Evolutionary conservation across 176 grass and related monocot species (phyloP).

Genomic region (Poa pratensis): DNA sequence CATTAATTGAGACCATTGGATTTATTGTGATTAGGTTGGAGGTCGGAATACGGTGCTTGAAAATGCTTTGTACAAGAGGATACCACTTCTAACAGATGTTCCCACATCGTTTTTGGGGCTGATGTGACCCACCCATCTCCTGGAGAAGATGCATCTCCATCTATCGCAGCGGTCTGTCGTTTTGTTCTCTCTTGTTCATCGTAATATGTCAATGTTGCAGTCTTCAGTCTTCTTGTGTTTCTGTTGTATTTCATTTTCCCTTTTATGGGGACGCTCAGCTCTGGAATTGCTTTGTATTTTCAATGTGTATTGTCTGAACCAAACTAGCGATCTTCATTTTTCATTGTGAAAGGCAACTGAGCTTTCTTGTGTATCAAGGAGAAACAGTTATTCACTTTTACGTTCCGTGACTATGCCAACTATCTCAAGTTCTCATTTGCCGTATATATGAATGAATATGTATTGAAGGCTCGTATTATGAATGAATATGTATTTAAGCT

Average conservation of each 20-base stretch:
- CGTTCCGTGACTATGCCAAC: not conserved
- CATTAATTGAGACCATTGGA: not conserved
- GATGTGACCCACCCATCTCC: slow-evolving; percentile 82
- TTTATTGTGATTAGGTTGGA: slow-evolving; percentile 51
- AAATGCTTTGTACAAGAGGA: slow-evolving; percentile 56
- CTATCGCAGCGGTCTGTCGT: slow-evolving; percentile 67
- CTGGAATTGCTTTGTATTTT: not conserved
- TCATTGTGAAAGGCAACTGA: not conserved
- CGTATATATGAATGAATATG: not conserved
- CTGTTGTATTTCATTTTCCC: not conserved
- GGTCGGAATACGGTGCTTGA: slow-evolving; percentile 72
- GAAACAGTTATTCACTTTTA: not conserved
- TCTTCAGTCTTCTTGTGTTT: not conserved
- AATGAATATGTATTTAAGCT: not conserved
- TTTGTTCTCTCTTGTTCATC: not conserved
- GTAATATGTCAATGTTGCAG: not conserved
- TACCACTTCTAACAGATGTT: slow-evolving; percentile 59
- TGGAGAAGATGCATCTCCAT: slow-evolving; percentile 70
- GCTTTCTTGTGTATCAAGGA: not conserved
- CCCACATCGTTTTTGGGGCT: slow-evolving; percentile 83
- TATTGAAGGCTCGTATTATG: not conserved
- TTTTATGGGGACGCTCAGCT: not conserved
- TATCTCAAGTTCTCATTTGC: not conserved
- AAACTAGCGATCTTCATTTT: not conserved
- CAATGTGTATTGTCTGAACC: not conserved